phyloP scores from a whole-genome alignment of 768 basidiomycete species.

The Amanita pallidorosea region DNA sequence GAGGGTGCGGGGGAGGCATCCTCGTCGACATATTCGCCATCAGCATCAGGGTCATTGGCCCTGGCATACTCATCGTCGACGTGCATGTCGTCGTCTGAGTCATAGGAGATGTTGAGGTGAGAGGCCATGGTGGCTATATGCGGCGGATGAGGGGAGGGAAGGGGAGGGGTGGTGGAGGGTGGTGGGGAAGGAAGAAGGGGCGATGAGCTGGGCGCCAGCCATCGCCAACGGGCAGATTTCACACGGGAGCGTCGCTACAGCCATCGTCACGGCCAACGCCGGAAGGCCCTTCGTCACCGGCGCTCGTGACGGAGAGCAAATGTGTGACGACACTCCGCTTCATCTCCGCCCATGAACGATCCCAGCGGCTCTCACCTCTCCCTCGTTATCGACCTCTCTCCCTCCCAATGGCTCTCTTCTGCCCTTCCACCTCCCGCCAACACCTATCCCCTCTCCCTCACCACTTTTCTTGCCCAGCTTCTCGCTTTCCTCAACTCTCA shows the following conservation, averaged over 20 bases:
- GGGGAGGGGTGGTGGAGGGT: conserved; percentile 18
- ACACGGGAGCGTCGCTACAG: conserved; percentile 45
- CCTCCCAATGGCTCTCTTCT: conserved; percentile 77
- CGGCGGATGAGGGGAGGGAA: conserved; percentile 14
- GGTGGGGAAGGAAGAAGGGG: conserved; percentile 26
- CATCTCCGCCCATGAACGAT: conserved; percentile 14
- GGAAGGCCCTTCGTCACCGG: conserved; percentile 46
- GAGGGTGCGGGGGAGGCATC: conserved; percentile 28
- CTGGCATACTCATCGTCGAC: conserved; percentile 48
- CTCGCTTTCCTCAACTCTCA: conserved; percentile 91
- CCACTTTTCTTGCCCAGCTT: conserved; percentile 71
- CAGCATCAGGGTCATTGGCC: conserved; percentile 51
- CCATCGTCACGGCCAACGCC: conserved; percentile 51
- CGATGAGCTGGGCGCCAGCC: conserved; percentile 37
- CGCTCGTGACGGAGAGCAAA: conserved; percentile 38
- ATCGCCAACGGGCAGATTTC: conserved; percentile 46
- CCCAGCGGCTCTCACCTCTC: conserved; percentile 49
- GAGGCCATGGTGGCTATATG: conserved; percentile 19
- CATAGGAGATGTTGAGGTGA: conserved; percentile 46
- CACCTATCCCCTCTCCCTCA: conserved; percentile 47
- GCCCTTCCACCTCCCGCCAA: conserved; percentile 30
- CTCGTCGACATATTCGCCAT: conserved; percentile 52
- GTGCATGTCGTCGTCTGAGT: conserved; percentile 61
- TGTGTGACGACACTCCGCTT: not conserved
- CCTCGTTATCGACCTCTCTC: conserved; percentile 78